A percentile compares a stretch with the other conserved stretches of the same genome.
Conservation (phyloP, 495 filamentous ascomycete genomes). For the Lasiosphaeria ovina region DNA sequence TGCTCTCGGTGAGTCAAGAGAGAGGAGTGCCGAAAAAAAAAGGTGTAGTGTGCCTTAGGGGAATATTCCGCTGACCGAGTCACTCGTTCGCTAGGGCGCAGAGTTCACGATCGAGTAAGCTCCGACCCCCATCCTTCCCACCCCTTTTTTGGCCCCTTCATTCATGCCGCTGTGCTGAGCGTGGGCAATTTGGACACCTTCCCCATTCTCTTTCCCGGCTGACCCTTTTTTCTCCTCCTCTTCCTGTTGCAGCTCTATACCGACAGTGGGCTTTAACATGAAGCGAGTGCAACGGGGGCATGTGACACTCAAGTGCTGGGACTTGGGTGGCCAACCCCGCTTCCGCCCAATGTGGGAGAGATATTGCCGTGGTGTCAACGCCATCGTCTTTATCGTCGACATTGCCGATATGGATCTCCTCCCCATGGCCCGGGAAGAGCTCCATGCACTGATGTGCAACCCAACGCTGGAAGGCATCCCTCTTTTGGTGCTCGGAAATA, state of each 20-base stretch:
- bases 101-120: conserved; percentile 99
- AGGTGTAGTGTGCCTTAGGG: not conserved
- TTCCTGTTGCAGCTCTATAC: conserved; percentile 72
- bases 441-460: conserved; percentile 85
- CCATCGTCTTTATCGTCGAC: conserved; percentile 93
- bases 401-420: conserved; percentile 77
- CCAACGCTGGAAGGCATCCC: conserved; percentile 85
- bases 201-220: conserved; percentile 32
- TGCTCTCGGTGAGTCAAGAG: conserved; percentile 74
- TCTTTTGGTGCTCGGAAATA: conserved; percentile 94
- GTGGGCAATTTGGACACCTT: conserved; percentile 4
- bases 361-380: conserved; percentile 96
- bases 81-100: conserved; percentile 65
- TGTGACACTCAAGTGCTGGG: conserved; percentile 99
- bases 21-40: not conserved
- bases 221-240: conserved; percentile 30
- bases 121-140: conserved; percentile 9
- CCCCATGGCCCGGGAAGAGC: conserved; percentile 86
- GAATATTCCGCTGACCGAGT: conserved; percentile 14
- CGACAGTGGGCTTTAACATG: conserved; percentile 98
- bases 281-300: conserved; percentile 97
- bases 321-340: conserved; percentile 93
- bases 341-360: conserved; percentile 99
- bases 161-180: conserved; percentile 5
- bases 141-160: conserved; percentile 1